Conservation (phyloP, 1,284 basidiomycete genomes). For the Ustilago bromivora region DNA sequence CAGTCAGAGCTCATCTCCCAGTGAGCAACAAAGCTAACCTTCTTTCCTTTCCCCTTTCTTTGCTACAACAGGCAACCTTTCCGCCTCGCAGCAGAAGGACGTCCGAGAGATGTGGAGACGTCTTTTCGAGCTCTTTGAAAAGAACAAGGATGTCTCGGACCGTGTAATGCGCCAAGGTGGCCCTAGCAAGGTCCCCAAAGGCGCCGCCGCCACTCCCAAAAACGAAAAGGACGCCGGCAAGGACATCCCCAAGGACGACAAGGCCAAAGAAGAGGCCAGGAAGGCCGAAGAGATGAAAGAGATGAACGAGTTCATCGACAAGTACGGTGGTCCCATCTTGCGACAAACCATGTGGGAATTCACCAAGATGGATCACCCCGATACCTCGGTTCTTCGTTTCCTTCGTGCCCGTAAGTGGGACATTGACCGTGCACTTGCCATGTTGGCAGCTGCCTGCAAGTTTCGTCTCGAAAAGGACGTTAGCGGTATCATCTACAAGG, state of each 20-base stretch:
- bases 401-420: constrained; percentile 70
- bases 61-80: constrained; percentile 58
- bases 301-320: constrained; percentile 65
- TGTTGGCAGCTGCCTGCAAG: constrained; percentile 68
- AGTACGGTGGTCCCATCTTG: constrained; percentile 67
- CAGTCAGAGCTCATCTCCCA: too few relatives aligned
- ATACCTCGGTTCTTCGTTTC: constrained; percentile 67
- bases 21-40: constrained; percentile 7
- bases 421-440: constrained; percentile 68
- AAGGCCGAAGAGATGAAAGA: constrained; percentile 59
- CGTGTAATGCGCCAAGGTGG: constrained; percentile 58
- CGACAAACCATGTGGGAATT: constrained; percentile 62
- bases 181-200: constrained; percentile 36
- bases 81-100: constrained; percentile 53
- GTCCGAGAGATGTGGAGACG: constrained; percentile 61
- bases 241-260: constrained; percentile 66
- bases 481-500: constrained; percentile 65
- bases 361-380: constrained; percentile 65
- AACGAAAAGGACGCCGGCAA: constrained; percentile 58
- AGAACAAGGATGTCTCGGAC: constrained; percentile 63
- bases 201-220: constrained; percentile 26
- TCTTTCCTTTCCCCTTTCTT: not conserved
- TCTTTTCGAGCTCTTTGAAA: constrained; percentile 62
- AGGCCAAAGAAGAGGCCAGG: constrained; percentile 67
- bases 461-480: constrained; percentile 69